A percentile compares a stretch with the other conserved stretches of the same genome.
Evolutionary conservation across 768 basidiomycete species (phyloP).

Genomic region (Pleurotus citrinopileatus): DNA sequence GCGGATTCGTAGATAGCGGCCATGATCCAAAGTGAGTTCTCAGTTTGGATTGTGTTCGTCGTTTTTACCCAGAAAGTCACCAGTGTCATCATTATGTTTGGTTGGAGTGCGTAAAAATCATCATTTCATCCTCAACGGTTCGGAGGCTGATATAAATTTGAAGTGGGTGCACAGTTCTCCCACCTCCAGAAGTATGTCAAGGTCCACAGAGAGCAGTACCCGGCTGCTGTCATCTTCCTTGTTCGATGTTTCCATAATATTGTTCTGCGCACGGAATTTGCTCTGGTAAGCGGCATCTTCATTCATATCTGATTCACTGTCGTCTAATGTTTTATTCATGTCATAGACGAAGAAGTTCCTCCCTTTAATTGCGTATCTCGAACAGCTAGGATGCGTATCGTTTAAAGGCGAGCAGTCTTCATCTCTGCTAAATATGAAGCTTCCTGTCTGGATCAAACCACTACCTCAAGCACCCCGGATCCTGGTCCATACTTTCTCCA

Average conservation of each 20-base stretch:
- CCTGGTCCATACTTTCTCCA: constrained; percentile 46
- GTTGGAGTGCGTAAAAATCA: constrained; percentile 40
- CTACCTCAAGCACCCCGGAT: constrained; percentile 25
- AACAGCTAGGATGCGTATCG: constrained; percentile 32
- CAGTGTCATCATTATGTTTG: constrained; percentile 41
- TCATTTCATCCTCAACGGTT: neutral
- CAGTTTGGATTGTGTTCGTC: no score
- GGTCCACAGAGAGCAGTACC: constrained; percentile 38
- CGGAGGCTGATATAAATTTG: neutral
- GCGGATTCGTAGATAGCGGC: neutral
- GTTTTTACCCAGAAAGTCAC: no score
- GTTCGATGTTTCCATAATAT: constrained; percentile 33
- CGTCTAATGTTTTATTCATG: neutral
- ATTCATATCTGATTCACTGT: neutral
- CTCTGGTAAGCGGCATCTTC: constrained; percentile 24
- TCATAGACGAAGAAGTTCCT: constrained; percentile 23
- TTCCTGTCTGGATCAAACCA: constrained; percentile 9
- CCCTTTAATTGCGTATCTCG: constrained; percentile 34
- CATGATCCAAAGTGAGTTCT: constrained; percentile 2
- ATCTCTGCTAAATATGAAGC: neutral
- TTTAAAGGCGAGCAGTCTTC: constrained; percentile 3
- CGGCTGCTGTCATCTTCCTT: constrained; percentile 38
- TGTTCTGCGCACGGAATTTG: constrained; percentile 30
- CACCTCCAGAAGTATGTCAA: constrained; percentile 46
- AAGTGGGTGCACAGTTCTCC: constrained; percentile 44